Percentiles rank a stretch among this genome's conserved stretches.
These are phyloP conservation scores for Boletus pseudopeckii DNA, from an alignment of 768 basidiomycete species.

Conservation along the genomic window DNA sequence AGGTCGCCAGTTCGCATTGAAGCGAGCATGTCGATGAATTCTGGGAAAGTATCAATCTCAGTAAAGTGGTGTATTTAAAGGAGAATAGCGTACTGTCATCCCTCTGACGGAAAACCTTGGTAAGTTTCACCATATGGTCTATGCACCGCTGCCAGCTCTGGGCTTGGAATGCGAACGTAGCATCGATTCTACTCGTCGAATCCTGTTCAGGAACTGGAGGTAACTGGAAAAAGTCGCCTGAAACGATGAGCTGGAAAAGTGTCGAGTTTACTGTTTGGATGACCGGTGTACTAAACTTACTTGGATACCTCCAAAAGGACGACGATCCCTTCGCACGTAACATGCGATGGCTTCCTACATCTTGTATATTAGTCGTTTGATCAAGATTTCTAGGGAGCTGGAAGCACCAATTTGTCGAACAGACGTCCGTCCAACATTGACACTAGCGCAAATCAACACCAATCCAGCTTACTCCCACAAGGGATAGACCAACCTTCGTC, in stretches of 20 bases:
- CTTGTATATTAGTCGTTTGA: background rate
- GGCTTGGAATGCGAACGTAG: slow-evolving; percentile 66
- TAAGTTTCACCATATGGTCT: slow-evolving; percentile 42
- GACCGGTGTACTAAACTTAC: slow-evolving; percentile 23
- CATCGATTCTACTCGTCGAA: slow-evolving; percentile 47
- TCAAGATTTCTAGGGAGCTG: slow-evolving; percentile 29
- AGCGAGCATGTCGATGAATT: slow-evolving; percentile 93
- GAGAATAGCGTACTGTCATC: slow-evolving; percentile 42
- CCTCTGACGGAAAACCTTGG: slow-evolving; percentile 70
- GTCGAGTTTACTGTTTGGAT: slow-evolving; percentile 4
- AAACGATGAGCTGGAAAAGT: slow-evolving; percentile 55
- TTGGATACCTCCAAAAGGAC: slow-evolving; percentile 71
- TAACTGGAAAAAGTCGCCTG: slow-evolving; percentile 80
- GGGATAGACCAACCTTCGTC: slow-evolving; percentile 60
- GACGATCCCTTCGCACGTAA: slow-evolving; percentile 37
- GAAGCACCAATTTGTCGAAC: slow-evolving; percentile 66
- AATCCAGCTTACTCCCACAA: background rate
- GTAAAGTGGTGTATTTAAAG: background rate
- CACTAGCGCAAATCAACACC: slow-evolving; percentile 36
- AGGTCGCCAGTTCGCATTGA: slow-evolving; percentile 92
- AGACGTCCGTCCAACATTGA: slow-evolving; percentile 72
- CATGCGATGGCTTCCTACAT: slow-evolving; percentile 38
- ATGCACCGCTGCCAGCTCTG: slow-evolving; percentile 57
- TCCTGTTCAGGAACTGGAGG: slow-evolving; percentile 61
- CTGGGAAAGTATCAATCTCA: slow-evolving; percentile 36